Evolutionary conservation across 2,329 filamentous ascomycete genomes (phyloP).

Genomic region (Ophiocordyceps camponoti-leonardi): DNA sequence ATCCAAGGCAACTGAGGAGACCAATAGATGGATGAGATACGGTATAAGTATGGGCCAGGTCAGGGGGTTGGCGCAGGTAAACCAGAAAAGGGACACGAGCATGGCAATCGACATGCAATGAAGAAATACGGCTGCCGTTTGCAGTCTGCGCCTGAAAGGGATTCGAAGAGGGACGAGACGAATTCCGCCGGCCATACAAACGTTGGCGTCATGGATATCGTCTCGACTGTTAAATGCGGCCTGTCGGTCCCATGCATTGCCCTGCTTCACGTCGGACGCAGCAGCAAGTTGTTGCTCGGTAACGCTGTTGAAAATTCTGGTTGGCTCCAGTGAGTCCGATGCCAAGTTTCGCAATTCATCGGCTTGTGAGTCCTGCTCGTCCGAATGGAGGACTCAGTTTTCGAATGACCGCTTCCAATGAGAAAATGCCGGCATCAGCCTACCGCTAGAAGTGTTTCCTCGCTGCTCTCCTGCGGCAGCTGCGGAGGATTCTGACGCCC

Average conservation of each 20-base stretch:
- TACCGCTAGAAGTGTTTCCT: background rate
- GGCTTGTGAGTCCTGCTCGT: background rate
- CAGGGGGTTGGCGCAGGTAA: conserved; percentile 79
- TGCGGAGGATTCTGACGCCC: background rate
- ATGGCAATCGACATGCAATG: conserved; percentile 57
- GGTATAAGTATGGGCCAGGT: conserved; percentile 64
- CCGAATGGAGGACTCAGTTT: background rate
- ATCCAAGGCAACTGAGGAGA: conserved; percentile 61
- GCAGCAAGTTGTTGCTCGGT: background rate
- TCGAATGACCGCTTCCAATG: background rate
- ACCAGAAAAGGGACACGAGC: conserved; percentile 68
- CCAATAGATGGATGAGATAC: conserved; percentile 70
- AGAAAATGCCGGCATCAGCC: background rate
- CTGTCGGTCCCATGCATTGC: background rate
- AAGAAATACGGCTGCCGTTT: conserved; percentile 62
- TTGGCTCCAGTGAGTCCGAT: background rate
- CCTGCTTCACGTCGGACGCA: background rate
- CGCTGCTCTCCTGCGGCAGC: background rate
- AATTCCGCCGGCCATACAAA: conserved; percentile 35
- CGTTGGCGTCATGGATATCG: conserved; percentile 10
- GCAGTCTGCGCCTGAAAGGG: conserved; percentile 51
- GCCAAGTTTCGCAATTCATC: background rate
- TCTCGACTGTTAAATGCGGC: background rate
- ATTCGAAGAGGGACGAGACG: conserved; percentile 71
- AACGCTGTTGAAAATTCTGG: background rate